Base-by-base conservation (phyloP, 345 rosid species). In the Eucalyptus marginata region DNA sequence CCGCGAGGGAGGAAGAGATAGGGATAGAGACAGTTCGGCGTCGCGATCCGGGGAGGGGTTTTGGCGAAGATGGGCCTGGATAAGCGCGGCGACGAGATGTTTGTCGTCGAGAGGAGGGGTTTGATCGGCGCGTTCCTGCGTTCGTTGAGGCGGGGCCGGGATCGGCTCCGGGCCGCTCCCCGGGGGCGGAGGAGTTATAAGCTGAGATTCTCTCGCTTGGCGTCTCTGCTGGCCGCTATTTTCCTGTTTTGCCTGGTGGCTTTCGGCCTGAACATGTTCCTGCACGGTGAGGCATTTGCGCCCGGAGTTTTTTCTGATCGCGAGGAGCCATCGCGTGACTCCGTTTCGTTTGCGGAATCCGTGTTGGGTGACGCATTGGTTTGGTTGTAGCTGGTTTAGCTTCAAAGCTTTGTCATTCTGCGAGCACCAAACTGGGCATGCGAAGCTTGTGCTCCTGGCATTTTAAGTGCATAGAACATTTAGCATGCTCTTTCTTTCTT, bases 251-350 rank as follows among this genome's bases (percentile, higher is more conserved):
- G 91, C 91, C 92, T 94, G 43, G 90, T 92, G 16, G 85, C 94
- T 89, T 94, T 95, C 86, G 94, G 94, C 83, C 88, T 94, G 56
- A 96, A 94, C 89, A 90, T 94, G 36, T 90, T 92, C 51, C 90
- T 93, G 89, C 93, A 94, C 49, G 98, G 97, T 97, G 90, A 94
- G 95, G 88, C 90, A 86, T 66, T 7, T 18, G 40, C 33, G 47
- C 86, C 84, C 43, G 33, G 59, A 76, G 33, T 87, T 27, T 31
- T 86, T n/a, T 31, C 36, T 44, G 27, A 52, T 47, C 56, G 15
- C 31, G 29, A 49, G 79, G 79, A 66, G 31, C 22, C 10, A 20
- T 66, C 20, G 20, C 2, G 25, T 68, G 5, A 68, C 43, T 68
- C 80, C n/a, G 25, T 68, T 68, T 17, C 80, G 40, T 68, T 10